Conservation (phyloP, 495 filamentous ascomycete species). For the Penicillium nucicola region DNA sequence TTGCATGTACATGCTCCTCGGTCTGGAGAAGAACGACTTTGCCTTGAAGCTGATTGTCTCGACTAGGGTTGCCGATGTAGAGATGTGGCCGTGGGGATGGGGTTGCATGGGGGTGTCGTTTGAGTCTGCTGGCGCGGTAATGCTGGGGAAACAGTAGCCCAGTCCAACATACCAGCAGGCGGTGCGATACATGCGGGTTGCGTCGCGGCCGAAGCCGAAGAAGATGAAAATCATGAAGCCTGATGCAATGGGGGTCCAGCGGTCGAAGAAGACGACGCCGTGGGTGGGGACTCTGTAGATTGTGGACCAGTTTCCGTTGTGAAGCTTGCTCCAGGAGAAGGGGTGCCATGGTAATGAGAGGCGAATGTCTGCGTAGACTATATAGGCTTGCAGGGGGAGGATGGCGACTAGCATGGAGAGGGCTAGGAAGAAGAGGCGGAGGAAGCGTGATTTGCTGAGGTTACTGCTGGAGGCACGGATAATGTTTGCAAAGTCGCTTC, state of each 20-base stretch:
- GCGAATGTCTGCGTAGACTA: slow-evolving; percentile 55
- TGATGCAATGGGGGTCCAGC: slow-evolving; percentile 63
- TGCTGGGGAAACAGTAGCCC: slow-evolving; percentile 20
- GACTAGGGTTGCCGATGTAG: slow-evolving; percentile 15
- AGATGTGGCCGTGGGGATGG: background rate
- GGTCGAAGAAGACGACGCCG: slow-evolving; percentile 54
- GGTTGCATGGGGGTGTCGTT: background rate
- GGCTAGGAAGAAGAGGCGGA: slow-evolving; percentile 77
- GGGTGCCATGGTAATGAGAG: slow-evolving; percentile 32
- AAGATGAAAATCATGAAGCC: slow-evolving; percentile 66
- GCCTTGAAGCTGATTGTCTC: slow-evolving; percentile 22
- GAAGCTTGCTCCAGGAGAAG: slow-evolving; percentile 55
- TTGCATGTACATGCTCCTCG: slow-evolving; percentile 1
- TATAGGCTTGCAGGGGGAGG: slow-evolving; percentile 60
- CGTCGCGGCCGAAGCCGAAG: slow-evolving; percentile 80
- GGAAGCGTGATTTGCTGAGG: slow-evolving; percentile 64
- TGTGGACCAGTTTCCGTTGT: slow-evolving; percentile 53
- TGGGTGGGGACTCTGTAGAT: slow-evolving; percentile 61
- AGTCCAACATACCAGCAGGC: slow-evolving; percentile 30
- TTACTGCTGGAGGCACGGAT: slow-evolving; percentile 54
- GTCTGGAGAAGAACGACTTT: slow-evolving; percentile 25
- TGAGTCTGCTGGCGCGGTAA: slow-evolving; percentile 9
- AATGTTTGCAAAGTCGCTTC: slow-evolving; percentile 56
- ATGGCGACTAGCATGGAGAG: slow-evolving; percentile 62
- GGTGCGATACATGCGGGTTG: slow-evolving; percentile 65